Percentiles rank a stretch among this genome's conserved stretches.
phyloP scores from a whole-genome alignment of 257 asterid genomes.

The Ocimum tenuiflorum region DNA sequence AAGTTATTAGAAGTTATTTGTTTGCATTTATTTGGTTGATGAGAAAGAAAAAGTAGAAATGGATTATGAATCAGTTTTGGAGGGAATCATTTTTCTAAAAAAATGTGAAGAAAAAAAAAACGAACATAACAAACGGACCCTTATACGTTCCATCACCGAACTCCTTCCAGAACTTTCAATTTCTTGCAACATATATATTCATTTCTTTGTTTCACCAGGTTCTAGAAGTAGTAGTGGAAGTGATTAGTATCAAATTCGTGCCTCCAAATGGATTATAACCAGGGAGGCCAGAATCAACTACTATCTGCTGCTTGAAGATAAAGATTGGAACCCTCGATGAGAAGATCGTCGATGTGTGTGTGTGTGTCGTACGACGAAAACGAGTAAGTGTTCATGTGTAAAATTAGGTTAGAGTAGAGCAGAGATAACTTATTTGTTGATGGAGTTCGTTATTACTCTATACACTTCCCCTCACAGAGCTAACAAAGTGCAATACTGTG shows the following conservation, averaged over 20 bases:
- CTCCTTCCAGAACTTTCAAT: background rate
- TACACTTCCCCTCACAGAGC: slow-evolving; percentile 27
- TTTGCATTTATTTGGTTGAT: too few relatives aligned
- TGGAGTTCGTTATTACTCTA: slow-evolving; percentile 21
- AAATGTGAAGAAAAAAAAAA: too few relatives aligned
- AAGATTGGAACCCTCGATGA: slow-evolving; percentile 27
- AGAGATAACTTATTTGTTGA: slow-evolving; percentile 35
- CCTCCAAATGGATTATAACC: slow-evolving; percentile 19
- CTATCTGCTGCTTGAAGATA: slow-evolving; percentile 10
- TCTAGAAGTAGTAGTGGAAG: slow-evolving; percentile 68
- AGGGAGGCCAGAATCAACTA: slow-evolving; percentile 33
- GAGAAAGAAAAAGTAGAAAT: too few relatives aligned
- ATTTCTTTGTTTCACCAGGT: slow-evolving; percentile 37
- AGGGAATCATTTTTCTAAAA: too few relatives aligned
- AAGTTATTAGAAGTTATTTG: too few relatives aligned
- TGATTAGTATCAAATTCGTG: slow-evolving; percentile 40
- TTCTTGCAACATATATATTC: slow-evolving; percentile 11
- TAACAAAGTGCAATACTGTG: slow-evolving; percentile 34
- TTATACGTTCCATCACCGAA: background rate
- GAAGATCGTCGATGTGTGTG: slow-evolving; percentile 24
- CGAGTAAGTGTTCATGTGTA: slow-evolving; percentile 31
- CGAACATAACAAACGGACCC: too few relatives aligned
- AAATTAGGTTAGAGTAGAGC: slow-evolving; percentile 25
- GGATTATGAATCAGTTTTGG: too few relatives aligned
- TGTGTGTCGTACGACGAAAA: slow-evolving; percentile 23